Conservation (phyloP, 257 asterid species). For the Gentiana straminea region DNA sequence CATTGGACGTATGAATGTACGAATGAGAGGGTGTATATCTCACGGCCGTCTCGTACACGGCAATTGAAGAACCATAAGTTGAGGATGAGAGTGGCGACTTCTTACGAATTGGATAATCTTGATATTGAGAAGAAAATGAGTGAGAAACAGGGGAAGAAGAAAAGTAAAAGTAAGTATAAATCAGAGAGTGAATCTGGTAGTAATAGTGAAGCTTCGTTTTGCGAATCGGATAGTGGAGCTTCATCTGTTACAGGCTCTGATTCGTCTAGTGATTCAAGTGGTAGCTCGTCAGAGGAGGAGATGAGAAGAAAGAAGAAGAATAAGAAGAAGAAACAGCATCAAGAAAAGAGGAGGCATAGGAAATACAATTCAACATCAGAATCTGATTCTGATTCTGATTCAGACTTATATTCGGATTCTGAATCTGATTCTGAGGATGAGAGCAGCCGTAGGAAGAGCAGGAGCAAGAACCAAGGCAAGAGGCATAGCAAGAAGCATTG, state of each 20-base stretch:
- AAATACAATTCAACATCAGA: slow-evolving; percentile 52
- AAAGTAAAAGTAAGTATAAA: slow-evolving; percentile 86
- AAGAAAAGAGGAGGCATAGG: slow-evolving; percentile 33
- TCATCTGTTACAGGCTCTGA: slow-evolving; percentile 65
- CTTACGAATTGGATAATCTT: slow-evolving; percentile 60
- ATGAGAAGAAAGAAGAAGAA: slow-evolving; percentile 69
- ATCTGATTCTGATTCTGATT: slow-evolving; percentile 47
- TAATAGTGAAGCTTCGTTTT: slow-evolving; percentile 83
- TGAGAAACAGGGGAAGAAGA: slow-evolving; percentile 42
- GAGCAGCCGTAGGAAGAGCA: slow-evolving; percentile 25
- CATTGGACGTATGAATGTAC: slow-evolving; percentile 97
- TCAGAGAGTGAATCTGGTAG: slow-evolving; percentile 47
- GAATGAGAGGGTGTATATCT: slow-evolving; percentile 82
- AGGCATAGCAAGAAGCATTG: slow-evolving; percentile 27
- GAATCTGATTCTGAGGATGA: slow-evolving; percentile 71
- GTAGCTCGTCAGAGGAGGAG: slow-evolving; percentile 73
- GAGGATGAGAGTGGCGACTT: slow-evolving; percentile 56
- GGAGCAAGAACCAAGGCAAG: slow-evolving; percentile 35
- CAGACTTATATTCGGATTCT: slow-evolving; percentile 34
- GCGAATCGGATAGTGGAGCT: slow-evolving; percentile 57
- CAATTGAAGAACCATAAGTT: slow-evolving; percentile 82
- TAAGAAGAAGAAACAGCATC: slow-evolving; percentile 50
- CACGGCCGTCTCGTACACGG: slow-evolving; percentile 83
- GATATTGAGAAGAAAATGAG: slow-evolving; percentile 32
- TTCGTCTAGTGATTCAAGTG: slow-evolving; percentile 52